Conservation (phyloP, 1,139 yeast species). For the Arxiozyma heterogenica region DNA sequence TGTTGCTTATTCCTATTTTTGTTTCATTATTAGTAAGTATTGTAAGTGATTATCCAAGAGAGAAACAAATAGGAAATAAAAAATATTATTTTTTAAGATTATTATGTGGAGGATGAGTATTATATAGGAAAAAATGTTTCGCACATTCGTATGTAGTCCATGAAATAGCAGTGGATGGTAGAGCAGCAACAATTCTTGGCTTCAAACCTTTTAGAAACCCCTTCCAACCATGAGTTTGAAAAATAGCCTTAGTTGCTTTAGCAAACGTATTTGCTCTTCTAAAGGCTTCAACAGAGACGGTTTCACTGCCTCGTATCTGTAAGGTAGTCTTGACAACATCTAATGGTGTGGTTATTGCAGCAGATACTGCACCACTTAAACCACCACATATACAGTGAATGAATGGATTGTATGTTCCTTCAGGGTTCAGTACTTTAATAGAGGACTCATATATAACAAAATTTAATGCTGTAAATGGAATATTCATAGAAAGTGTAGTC, state of each 20-base stretch:
- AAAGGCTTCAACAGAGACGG: constrained; percentile 38
- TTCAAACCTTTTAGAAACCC: constrained; percentile 79
- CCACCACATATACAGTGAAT: constrained; percentile 92
- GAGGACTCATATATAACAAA: constrained; percentile 86
- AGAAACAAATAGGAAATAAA: too few relatives aligned
- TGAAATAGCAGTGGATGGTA: constrained; percentile 95
- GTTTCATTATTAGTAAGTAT: too few relatives aligned
- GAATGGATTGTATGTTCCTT: constrained; percentile 72
- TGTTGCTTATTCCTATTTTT: too few relatives aligned
- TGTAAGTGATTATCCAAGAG: too few relatives aligned
- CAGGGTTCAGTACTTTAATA: constrained; percentile 68
- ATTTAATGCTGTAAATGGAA: constrained; percentile 92
- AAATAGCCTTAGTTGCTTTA: constrained; percentile 64
- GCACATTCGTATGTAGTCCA: constrained; percentile 99
- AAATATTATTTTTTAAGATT: not conserved
- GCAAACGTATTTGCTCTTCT: constrained; percentile 56
- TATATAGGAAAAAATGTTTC: constrained; percentile 34
- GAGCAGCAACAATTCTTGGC: constrained; percentile 85
- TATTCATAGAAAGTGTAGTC: constrained; percentile 83
- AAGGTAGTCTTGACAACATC: constrained; percentile 88
- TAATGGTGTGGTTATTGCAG: constrained; percentile 89
- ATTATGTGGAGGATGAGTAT: not conserved
- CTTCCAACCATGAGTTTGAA: constrained; percentile 50
- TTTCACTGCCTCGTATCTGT: constrained; percentile 41
- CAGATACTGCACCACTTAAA: constrained; percentile 92